A percentile compares a stretch with the other conserved stretches of the same genome.
phyloP scores from a whole-genome alignment of 768 basidiomycete genomes.

The Trametes sanguinea region DNA sequence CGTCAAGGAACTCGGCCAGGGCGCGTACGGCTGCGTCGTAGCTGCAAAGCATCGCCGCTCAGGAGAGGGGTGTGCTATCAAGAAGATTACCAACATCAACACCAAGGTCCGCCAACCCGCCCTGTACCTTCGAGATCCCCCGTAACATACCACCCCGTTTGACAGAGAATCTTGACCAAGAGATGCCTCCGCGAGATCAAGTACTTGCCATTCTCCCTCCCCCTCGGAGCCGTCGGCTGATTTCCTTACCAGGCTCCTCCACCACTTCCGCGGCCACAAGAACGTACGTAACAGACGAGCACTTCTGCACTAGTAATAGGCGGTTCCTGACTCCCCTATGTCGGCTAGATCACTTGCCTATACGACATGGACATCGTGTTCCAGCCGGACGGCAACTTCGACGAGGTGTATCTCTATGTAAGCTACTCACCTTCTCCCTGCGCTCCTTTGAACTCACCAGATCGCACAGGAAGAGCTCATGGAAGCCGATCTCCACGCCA shows the following conservation, averaged over 20 bases:
- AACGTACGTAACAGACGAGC: slow-evolving; percentile 59
- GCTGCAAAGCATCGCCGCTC: slow-evolving; percentile 81
- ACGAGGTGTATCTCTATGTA: slow-evolving; percentile 94
- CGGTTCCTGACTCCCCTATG: not conserved
- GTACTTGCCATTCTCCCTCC: slow-evolving; percentile 42
- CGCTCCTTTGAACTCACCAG: not conserved
- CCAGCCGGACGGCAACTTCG: slow-evolving; percentile 87
- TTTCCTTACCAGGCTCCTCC: slow-evolving; percentile 63
- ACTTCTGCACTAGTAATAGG: no score
- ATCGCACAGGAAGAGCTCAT: slow-evolving; percentile 88
- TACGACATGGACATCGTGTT: slow-evolving; percentile 99
- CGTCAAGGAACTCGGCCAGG: slow-evolving; percentile 96
- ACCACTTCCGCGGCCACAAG: slow-evolving; percentile 99
- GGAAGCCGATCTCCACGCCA: slow-evolving; percentile 99
- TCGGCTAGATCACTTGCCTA: slow-evolving; percentile 81
- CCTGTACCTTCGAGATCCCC: not conserved
- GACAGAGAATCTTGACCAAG: slow-evolving; percentile 91
- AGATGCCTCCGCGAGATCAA: slow-evolving; percentile 94
- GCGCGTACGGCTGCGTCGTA: slow-evolving; percentile 92
- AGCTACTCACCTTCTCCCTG: slow-evolving; percentile 24
- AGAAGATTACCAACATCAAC: slow-evolving; percentile 95
- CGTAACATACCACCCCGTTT: not conserved
- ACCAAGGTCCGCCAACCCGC: slow-evolving; percentile 58
- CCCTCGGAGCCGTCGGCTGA: slow-evolving; percentile 12
- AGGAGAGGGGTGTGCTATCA: slow-evolving; percentile 91